Evolutionary conservation across 768 basidiomycete genomes (phyloP), one percentile per base, ranked within the genome.

Genomic region (Phanerochaete carnosa): DNA sequence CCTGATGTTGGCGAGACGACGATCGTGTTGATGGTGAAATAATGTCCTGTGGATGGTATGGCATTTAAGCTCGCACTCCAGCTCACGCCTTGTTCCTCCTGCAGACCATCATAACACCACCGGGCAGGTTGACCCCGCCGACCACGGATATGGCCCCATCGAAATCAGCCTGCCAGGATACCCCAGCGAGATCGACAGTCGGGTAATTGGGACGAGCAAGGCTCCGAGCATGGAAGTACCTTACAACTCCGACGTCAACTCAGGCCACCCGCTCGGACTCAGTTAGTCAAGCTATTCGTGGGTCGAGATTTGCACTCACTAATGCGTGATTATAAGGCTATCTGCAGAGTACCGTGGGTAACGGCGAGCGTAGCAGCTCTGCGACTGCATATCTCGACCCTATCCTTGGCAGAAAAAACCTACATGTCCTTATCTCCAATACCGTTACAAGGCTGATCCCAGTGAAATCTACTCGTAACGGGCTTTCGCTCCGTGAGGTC

Each of bases 371-470:
- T 16, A 67, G 66, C 43, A 58, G 58, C 45, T 43, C 55, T 13
- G 65, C 65, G 22, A 61, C 65, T 16, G 65, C 68, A 4, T 68
- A 69, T 50, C 58, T 66, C 26, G 47, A 62, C 1, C 59, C 65
- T n/a, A 53, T 56, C 4, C 25, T 58, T 7, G 46, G 30, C 22
- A 65, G 67, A 6, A 16, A 53, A 16, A 70, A 70, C 55, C 61
- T 70, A 23, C 26, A 65, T 37, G 59, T 70, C 35, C 52, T 70
- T 3, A 54, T 66, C 58, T 45, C 59, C 37, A 59, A 62, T 22
- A 62, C 47, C 5, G 61, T 62, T 4, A 62, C 61, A 15, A 58
- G 50, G 33, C 55, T 65, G 33, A 19, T 62, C 29, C 32, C 37
- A 19, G 16, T 45, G 12, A 53, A 25, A 1, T 12, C 33, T 43